Conservation (phyloP, 306 rosid species). For the Casuarina equisetifolia region DNA sequence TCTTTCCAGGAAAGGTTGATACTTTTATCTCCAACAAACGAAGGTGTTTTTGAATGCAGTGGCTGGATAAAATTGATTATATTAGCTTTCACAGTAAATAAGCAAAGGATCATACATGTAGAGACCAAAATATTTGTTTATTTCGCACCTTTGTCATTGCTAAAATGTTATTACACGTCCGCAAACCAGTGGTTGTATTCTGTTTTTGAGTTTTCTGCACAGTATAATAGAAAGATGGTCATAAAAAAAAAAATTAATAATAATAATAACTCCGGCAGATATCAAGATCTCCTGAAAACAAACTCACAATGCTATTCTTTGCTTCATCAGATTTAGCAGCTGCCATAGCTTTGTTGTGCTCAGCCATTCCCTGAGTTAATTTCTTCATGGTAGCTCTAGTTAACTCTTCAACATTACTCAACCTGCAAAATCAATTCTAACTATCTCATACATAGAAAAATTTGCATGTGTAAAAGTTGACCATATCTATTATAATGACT, state of each 20-base stretch:
- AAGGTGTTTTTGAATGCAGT: too few relatives aligned
- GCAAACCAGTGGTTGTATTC: conserved; percentile 91
- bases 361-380: conserved; percentile 96
- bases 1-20: too few relatives aligned
- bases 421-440: conserved; percentile 42
- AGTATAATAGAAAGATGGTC: conserved; percentile 17
- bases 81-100: too few relatives aligned
- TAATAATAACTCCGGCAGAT: conserved; percentile 13
- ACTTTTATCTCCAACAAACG: too few relatives aligned
- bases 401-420: conserved; percentile 81
- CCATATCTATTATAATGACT: background rate
- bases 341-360: conserved; percentile 88
- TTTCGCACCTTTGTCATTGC: conserved; percentile 79
- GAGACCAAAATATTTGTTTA: background rate
- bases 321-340: conserved; percentile 94
- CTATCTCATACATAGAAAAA: background rate
- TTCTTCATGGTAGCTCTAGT: conserved; percentile 92
- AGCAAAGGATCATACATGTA: background rate
- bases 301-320: conserved; percentile 77
- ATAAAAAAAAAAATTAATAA: conserved; percentile 12
- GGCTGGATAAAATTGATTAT: too few relatives aligned
- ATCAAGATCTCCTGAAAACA: conserved; percentile 19
- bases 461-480: background rate
- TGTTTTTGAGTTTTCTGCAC: conserved; percentile 86
- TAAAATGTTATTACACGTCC: conserved; percentile 89